phyloP scores from a whole-genome alignment of 2,329 filamentous ascomycete species.

The Fusarium sublunatum region DNA sequence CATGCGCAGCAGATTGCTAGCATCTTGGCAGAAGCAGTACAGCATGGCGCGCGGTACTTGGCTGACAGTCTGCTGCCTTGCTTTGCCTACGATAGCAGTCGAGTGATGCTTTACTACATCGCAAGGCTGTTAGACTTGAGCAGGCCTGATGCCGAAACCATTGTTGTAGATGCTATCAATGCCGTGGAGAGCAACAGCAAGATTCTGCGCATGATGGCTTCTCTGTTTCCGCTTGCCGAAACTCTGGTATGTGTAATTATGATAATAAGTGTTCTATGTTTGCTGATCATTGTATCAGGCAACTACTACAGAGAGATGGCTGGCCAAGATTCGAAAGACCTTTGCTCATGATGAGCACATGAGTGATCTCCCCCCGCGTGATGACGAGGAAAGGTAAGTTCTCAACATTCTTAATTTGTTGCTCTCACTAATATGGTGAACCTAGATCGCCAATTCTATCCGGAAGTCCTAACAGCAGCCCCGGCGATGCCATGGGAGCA shows the following conservation, averaged over 20 bases:
- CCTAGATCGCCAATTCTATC: constrained; percentile 31
- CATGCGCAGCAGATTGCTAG: constrained; percentile 54
- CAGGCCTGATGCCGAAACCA: constrained; percentile 50
- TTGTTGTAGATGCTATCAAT: constrained; percentile 53
- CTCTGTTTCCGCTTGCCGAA: constrained; percentile 54
- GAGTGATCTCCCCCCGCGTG: constrained; percentile 39
- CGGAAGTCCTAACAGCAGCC: constrained; percentile 40
- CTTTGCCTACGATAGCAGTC: constrained; percentile 60
- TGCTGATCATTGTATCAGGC: constrained; percentile 42
- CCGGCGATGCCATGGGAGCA: constrained; percentile 38
- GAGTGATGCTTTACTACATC: constrained; percentile 62
- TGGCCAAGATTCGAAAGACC: constrained; percentile 52
- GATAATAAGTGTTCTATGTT: background rate
- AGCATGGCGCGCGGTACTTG: constrained; percentile 55
- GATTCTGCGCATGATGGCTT: constrained; percentile 52
- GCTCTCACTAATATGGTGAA: constrained; percentile 7
- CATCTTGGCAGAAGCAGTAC: constrained; percentile 54
- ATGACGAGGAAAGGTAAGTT: constrained; percentile 37
- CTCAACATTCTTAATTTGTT: background rate
- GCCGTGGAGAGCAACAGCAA: constrained; percentile 55
- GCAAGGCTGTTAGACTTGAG: constrained; percentile 55
- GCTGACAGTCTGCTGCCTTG: constrained; percentile 59
- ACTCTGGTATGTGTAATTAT: constrained; percentile 49
- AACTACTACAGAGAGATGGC: constrained; percentile 54
- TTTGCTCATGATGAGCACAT: constrained; percentile 45